Evolutionary conservation across 768 basidiomycete species (phyloP).

Genomic region (Termitomyces sp.): DNA sequence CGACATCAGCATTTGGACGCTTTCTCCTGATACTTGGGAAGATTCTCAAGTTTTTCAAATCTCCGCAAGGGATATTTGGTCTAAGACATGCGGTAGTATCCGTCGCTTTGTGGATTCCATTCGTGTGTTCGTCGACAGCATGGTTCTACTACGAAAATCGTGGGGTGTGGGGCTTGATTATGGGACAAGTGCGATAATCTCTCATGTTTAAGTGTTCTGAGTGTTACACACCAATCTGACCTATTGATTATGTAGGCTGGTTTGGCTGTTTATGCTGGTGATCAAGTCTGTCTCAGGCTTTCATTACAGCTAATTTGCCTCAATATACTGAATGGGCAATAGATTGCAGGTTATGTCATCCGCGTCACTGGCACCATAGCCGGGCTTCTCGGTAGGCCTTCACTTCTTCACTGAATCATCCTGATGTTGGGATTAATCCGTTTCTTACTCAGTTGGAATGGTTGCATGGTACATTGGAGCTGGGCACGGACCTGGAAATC

Average conservation of each 20-base stretch:
- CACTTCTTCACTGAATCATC: not conserved
- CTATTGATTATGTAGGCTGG: conserved; percentile 20
- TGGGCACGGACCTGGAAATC: conserved; percentile 33
- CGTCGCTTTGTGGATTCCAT: conserved; percentile 39
- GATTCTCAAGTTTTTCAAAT: conserved; percentile 34
- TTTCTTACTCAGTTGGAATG: conserved; percentile 28
- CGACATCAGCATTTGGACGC: conserved; percentile 31
- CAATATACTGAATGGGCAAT: not conserved
- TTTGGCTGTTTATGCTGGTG: conserved; percentile 40
- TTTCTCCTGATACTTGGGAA: conserved; percentile 27
- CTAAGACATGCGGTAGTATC: conserved; percentile 36
- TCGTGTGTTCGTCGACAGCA: conserved; percentile 31
- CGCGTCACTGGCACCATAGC: conserved; percentile 30
- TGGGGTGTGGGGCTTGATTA: conserved; percentile 43
- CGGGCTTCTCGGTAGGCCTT: conserved; percentile 31
- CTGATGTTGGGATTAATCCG: not conserved
- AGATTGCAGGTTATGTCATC: conserved; percentile 32
- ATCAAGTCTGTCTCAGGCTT: conserved; percentile 32
- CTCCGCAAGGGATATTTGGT: conserved; percentile 38
- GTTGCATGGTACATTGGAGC: conserved; percentile 43
- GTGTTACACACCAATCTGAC: not conserved
- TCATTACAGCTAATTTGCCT: not conserved
- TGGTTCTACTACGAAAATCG: conserved; percentile 42
- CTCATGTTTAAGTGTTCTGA: not conserved
- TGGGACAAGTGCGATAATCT: conserved; percentile 31